Percentiles rank a stretch among this genome's conserved stretches.
These are phyloP conservation scores for Globisporangium sylvaticum DNA, from an alignment of 352 stramenopile species.

Conservation along the genomic window DNA sequence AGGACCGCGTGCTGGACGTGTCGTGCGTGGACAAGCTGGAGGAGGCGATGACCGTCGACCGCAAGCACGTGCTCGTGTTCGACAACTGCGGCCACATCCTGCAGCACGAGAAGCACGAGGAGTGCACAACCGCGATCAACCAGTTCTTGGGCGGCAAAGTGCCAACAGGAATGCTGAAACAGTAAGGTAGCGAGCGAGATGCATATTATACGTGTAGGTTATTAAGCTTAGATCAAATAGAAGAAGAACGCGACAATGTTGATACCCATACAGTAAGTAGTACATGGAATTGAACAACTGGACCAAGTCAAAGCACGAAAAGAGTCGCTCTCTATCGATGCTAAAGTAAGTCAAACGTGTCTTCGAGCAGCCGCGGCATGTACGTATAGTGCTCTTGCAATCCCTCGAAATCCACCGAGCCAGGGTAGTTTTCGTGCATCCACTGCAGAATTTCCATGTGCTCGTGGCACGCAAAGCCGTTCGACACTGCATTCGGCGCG, in stretches of 20 bases:
- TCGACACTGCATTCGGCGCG: background rate
- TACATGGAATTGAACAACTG: too few relatives aligned
- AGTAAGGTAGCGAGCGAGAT: background rate
- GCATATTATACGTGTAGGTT: background rate
- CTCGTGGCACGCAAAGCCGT: background rate
- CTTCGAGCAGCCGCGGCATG: background rate
- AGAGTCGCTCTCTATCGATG: too few relatives aligned
- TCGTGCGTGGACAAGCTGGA: constrained; percentile 63
- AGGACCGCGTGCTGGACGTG: constrained; percentile 64
- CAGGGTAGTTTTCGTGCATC: background rate
- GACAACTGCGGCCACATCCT: constrained; percentile 66
- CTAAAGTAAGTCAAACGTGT: background rate
- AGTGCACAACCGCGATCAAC: constrained; percentile 62
- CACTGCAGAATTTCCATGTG: background rate
- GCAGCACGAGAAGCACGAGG: constrained; percentile 58
- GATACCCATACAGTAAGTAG: background rate
- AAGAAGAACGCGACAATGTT: background rate
- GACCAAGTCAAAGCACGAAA: too few relatives aligned
- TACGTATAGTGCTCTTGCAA: background rate
- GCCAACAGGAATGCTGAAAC: background rate
- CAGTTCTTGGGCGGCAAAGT: constrained; percentile 35
- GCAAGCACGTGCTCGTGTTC: constrained; percentile 42
- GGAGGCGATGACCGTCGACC: constrained; percentile 35
- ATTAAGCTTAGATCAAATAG: background rate
- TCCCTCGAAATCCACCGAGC: background rate